Conservation (phyloP, 768 basidiomycete genomes). For the Tricholoma hemisulphureum region DNA sequence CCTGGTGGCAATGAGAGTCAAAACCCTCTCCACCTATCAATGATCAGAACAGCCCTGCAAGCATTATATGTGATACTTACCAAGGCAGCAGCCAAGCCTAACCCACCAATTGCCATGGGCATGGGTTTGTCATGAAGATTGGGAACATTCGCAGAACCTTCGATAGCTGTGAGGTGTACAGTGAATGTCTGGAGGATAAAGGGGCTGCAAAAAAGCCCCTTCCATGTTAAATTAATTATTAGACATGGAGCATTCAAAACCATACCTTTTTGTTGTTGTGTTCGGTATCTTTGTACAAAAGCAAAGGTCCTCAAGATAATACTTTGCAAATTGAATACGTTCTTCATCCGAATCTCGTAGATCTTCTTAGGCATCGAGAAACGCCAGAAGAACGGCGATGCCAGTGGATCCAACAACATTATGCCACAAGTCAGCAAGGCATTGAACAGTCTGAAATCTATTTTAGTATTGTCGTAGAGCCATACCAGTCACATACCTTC, state of each 20-base stretch:
- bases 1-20: background rate
- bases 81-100: background rate
- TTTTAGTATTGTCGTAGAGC: background rate
- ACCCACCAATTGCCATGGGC: background rate
- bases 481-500: too few relatives aligned
- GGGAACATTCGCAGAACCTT: background rate
- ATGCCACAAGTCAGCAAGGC: background rate
- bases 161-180: background rate
- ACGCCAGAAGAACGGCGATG: background rate
- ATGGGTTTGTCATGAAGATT: background rate
- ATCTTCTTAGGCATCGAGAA: background rate
- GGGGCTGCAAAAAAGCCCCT: too few relatives aligned
- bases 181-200: too few relatives aligned
- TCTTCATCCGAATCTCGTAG: background rate
- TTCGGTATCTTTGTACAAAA: background rate
- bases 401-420: background rate
- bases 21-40: background rate
- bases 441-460: background rate
- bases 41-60: background rate
- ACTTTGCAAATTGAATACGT: background rate
- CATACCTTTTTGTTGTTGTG: background rate
- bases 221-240: background rate
- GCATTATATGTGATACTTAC: background rate
- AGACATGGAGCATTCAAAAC: background rate
- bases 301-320: background rate